Evolutionary conservation across 768 basidiomycete genomes (phyloP).

Genomic region (Mycena amicta): DNA sequence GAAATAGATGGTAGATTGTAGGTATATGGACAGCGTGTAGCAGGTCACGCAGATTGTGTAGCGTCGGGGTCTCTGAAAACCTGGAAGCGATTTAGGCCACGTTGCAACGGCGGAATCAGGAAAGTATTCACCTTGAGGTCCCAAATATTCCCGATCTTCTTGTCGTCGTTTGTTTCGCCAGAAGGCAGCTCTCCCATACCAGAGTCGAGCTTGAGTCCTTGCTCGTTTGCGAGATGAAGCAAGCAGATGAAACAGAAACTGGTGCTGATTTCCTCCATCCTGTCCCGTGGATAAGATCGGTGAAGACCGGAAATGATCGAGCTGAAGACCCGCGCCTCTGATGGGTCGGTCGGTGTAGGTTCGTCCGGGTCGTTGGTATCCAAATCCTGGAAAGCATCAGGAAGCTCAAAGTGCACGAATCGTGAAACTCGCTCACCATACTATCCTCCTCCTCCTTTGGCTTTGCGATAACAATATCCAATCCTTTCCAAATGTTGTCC

Average conservation of each 20-base stretch:
- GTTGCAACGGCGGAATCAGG: background rate
- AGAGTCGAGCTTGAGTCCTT: conserved; percentile 82
- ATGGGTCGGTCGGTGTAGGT: conserved; percentile 57
- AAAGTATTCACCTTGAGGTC: conserved; percentile 59
- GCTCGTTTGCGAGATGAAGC: conserved; percentile 94
- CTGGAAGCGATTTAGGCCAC: conserved; percentile 27
- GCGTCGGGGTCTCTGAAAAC: conserved; percentile 49
- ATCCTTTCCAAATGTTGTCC: conserved; percentile 95
- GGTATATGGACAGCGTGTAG: background rate
- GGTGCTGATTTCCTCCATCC: conserved; percentile 97
- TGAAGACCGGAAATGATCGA: conserved; percentile 84
- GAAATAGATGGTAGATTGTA: background rate
- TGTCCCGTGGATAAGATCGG: conserved; percentile 83
- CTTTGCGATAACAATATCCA: conserved; percentile 70
- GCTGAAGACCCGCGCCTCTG: conserved; percentile 70
- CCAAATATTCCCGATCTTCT: conserved; percentile 74
- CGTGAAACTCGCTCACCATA: conserved; percentile 55
- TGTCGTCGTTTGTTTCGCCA: conserved; percentile 42
- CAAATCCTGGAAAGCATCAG: too few species aligned
- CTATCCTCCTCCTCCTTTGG: conserved; percentile 57
- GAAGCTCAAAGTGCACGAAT: too few species aligned
- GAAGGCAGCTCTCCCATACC: conserved; percentile 36
- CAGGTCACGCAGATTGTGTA: conserved; percentile 21
- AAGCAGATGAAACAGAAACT: conserved; percentile 99
- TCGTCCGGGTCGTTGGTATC: conserved; percentile 36